Evolutionary conservation across 75 land plant genomes (phyloP).

Genomic region (Sequoiadendron giganteum): DNA sequence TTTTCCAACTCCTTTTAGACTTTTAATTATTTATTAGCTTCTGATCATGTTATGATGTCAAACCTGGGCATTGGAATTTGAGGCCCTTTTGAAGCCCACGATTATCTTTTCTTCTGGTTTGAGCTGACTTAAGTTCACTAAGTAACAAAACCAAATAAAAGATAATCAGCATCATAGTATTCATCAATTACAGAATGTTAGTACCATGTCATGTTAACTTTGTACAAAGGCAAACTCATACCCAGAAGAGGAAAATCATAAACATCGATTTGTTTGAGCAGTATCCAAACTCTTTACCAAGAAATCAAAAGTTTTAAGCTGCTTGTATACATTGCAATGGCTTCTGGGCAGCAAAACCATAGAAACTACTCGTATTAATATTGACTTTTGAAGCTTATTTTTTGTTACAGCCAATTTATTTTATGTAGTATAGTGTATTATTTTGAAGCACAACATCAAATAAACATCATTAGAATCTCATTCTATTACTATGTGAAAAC

Average conservation of each 20-base stretch:
- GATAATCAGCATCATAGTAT: slow-evolving; percentile 4
- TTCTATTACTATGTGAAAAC: background rate
- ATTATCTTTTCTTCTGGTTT: slow-evolving; percentile 49
- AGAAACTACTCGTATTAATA: background rate
- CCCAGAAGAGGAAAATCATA: background rate
- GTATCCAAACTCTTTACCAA: background rate
- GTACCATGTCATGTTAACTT: background rate
- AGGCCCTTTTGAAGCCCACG: slow-evolving; percentile 48
- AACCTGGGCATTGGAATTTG: slow-evolving; percentile 34
- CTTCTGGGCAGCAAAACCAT: background rate
- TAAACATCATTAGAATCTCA: background rate
- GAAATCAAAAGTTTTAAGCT: background rate
- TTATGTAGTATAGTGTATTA: background rate
- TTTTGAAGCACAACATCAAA: background rate
- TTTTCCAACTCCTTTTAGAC: background rate
- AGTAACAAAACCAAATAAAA: slow-evolving; percentile 8
- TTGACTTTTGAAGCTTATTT: background rate
- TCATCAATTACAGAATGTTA: background rate
- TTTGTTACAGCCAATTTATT: background rate
- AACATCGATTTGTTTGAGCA: slow-evolving; percentile 2
- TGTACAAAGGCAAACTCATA: background rate
- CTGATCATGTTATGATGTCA: slow-evolving; percentile 2
- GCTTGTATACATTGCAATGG: background rate
- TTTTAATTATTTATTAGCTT: background rate
- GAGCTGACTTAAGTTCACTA: slow-evolving; percentile 43